These are phyloP conservation scores for Neospermospora avenae DNA, from an alignment of 2,329 filamentous ascomycete species.

Conservation along the genomic window DNA sequence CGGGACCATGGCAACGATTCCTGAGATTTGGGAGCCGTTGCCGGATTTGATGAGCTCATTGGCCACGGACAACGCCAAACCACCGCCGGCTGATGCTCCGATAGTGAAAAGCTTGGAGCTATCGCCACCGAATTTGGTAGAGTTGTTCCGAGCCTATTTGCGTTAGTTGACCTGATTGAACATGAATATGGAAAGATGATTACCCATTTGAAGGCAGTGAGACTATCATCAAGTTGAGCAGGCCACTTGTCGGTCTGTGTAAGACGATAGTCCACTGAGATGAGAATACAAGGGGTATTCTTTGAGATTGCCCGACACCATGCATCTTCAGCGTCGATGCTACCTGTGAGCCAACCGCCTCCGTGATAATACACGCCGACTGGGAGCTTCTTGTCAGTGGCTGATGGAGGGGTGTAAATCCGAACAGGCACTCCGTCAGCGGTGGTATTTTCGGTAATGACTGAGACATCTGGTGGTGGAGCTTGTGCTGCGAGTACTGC, in stretches of 20 bases:
- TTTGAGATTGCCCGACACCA: slow-evolving; percentile 35
- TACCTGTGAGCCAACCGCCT: slow-evolving; percentile 37
- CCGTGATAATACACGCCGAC: slow-evolving; percentile 38
- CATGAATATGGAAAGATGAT: not conserved
- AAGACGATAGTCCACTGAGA: slow-evolving; percentile 37
- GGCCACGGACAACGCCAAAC: slow-evolving; percentile 23
- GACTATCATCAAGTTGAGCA: slow-evolving; percentile 32
- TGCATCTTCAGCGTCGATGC: slow-evolving; percentile 37
- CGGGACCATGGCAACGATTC: slow-evolving; percentile 27
- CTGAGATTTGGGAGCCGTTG: slow-evolving; percentile 14
- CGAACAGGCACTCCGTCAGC: slow-evolving; percentile 25
- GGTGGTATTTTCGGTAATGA: slow-evolving; percentile 16
- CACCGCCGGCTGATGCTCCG: slow-evolving; percentile 28
- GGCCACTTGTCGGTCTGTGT: slow-evolving; percentile 26
- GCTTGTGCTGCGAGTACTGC: slow-evolving; percentile 15
- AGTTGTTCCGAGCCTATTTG: slow-evolving; percentile 21
- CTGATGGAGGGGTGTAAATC: slow-evolving; percentile 24
- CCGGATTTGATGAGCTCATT: slow-evolving; percentile 25
- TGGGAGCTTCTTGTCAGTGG: slow-evolving; percentile 28
- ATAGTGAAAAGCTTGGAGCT: slow-evolving; percentile 21
- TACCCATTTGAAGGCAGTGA: slow-evolving; percentile 27
- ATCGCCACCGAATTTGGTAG: slow-evolving; percentile 12
- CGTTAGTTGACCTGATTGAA: not conserved
- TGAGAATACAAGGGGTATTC: slow-evolving; percentile 33
- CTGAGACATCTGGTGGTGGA: slow-evolving; percentile 17